Evolutionary conservation across 2,329 filamentous ascomycete species (phyloP).

Genomic region (Stachybotrys chartarum): DNA sequence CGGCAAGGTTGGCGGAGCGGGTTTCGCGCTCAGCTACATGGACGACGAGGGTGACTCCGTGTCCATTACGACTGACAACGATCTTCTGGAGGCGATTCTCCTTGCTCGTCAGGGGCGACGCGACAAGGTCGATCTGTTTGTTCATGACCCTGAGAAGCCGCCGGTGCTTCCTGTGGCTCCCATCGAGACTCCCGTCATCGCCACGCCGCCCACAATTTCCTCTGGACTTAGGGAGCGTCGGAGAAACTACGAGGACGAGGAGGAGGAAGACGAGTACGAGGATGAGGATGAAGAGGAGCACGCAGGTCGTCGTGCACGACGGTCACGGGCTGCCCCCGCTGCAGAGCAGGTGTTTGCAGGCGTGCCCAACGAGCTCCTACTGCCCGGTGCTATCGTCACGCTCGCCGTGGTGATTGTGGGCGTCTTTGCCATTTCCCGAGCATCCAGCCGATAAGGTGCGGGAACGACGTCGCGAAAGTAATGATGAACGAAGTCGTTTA

Average conservation of each 20-base stretch:
- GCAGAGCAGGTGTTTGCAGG: conserved; percentile 80
- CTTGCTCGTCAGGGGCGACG: conserved; percentile 69
- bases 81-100: conserved; percentile 82
- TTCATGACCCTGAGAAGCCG: conserved; percentile 88
- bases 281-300: conserved; percentile 47
- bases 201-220: conserved; percentile 40
- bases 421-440: conserved; percentile 80
- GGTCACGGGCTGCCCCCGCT: conserved; percentile 30
- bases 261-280: conserved; percentile 48
- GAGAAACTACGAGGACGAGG: conserved; percentile 41
- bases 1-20: conserved; percentile 66
- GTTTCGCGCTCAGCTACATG: conserved; percentile 90
- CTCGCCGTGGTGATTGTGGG: conserved; percentile 88
- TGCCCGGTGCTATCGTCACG: conserved; percentile 93
- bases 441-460: conserved; percentile 42
- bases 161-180: conserved; percentile 59
- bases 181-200: conserved; percentile 29
- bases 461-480: conserved; percentile 12
- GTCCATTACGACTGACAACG: conserved; percentile 92
- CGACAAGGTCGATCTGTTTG: conserved; percentile 96
- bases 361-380: conserved; percentile 86
- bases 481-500: conserved; percentile 25
- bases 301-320: conserved; percentile 36
- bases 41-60: conserved; percentile 97
- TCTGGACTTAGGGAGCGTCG: conserved; percentile 44